Evolutionary conservation across 176 grass and related monocot species (phyloP), one percentile per base, ranked within the genome.

Genomic region (Panicum miliaceum): DNA sequence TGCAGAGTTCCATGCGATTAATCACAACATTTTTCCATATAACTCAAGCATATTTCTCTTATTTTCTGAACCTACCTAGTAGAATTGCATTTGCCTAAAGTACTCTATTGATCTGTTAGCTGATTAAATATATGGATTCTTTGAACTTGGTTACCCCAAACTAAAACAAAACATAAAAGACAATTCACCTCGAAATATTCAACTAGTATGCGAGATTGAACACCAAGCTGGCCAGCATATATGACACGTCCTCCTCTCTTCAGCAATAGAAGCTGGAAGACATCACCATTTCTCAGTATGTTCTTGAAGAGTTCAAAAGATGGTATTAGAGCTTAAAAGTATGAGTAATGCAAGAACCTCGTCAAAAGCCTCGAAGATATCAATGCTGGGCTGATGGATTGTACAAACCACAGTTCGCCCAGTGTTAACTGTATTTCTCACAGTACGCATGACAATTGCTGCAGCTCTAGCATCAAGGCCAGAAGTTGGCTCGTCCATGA

Each of bases 401-500:
- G 95, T 98, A 68, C 95, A 98, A 51, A 98, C 92, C 13, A 98
- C 95, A 80, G 95, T 98, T 26, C 95, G 89, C 12, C 92, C 95
- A 2, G 92, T 98, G 76, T 98, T 91, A 48, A 98, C 95, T 20
- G 95, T 98, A 81, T 98, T 98, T 78, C 95, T 80, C 16, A 98
- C 92, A 22, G 91, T 91, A 2, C 95, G 81, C 95, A 98, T 98
- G 35, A 98, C 95, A 79, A 98, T 94, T 19, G 95, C 95, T 32
- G 95, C 95, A 77, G 95, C 90, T 88, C 95, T 72, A 65, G 95
- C 95, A 81, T 98, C 95, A 43, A 98, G 92, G 45, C 95, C 95
- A 82, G 95, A 98, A 64, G 95, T 98, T 43, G 95, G 95, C 78
- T 98, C 95, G 36, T 98, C 95, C 95, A 98, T 98, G 76, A 98